phyloP scores from a whole-genome alignment of 2,329 filamentous ascomycete genomes.

The Alternaria tenuissima region DNA sequence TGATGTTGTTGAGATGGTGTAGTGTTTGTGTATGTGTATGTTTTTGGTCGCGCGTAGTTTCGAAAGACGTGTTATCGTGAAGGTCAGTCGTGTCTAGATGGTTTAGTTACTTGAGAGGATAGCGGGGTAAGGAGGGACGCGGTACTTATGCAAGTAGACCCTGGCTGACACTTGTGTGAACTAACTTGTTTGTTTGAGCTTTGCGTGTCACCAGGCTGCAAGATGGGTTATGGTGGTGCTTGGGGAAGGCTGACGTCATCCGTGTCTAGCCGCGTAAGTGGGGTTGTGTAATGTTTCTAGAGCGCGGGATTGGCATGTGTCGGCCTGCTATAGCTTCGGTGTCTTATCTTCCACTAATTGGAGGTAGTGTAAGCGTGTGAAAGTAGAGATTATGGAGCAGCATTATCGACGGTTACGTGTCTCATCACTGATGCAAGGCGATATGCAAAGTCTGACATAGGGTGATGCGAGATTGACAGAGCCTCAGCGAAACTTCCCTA shows the following conservation, averaged over 20 bases:
- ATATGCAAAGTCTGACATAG: too few relatives aligned
- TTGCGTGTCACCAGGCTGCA: slow-evolving; percentile 25
- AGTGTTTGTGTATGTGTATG: not conserved
- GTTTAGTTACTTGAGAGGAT: not conserved
- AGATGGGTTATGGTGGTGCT: slow-evolving; percentile 10
- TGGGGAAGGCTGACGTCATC: slow-evolving; percentile 33
- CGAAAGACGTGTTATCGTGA: not conserved
- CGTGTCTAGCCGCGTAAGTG: slow-evolving; percentile 23
- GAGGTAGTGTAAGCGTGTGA: not conserved
- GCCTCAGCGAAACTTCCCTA: too few relatives aligned
- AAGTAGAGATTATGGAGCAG: too few relatives aligned
- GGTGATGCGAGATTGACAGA: too few relatives aligned
- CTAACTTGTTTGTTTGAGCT: slow-evolving; percentile 25
- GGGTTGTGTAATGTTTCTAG: slow-evolving; percentile 6
- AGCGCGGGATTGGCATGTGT: slow-evolving; percentile 4
- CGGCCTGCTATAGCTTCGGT: not conserved
- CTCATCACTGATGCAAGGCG: too few relatives aligned
- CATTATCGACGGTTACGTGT: too few relatives aligned
- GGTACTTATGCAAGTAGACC: slow-evolving; percentile 26
- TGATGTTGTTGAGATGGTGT: not conserved
- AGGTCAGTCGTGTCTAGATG: not conserved
- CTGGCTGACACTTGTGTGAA: slow-evolving; percentile 13
- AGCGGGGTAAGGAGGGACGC: not conserved
- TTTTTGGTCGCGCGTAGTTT: not conserved
- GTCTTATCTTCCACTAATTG: not conserved